Percentiles rank a stretch among this genome's conserved stretches.
Conservation (phyloP, 1,139 yeast species). For the Nakaseomyces uthaithaninus region DNA sequence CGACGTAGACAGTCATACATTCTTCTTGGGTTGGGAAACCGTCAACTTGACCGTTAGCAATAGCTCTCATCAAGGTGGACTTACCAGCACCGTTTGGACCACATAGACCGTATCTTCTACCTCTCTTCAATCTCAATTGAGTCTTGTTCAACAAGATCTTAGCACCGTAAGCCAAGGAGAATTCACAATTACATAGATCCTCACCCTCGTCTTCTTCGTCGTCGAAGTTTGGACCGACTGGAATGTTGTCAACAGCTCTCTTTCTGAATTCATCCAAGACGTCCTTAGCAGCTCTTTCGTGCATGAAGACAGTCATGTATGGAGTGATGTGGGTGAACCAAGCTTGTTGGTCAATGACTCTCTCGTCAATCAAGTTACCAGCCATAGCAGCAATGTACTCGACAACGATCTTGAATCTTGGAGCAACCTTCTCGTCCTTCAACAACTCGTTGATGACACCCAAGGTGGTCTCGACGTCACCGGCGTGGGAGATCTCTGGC, state of each 20-base stretch:
- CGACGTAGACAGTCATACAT: slow-evolving; percentile 98
- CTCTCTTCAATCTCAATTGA: slow-evolving; percentile 98
- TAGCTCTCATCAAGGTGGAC: slow-evolving; percentile 98
- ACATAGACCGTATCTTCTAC: slow-evolving; percentile 99
- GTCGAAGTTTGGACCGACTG: slow-evolving; percentile 89
- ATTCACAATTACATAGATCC: slow-evolving; percentile 99
- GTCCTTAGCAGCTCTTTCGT: slow-evolving; percentile 85
- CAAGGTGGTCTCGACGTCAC: slow-evolving; percentile 85
- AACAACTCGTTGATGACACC: slow-evolving; percentile 70
- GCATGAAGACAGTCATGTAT: slow-evolving; percentile 91
- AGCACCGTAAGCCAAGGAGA: slow-evolving; percentile 99
- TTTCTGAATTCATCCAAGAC: slow-evolving; percentile 91
- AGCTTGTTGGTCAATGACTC: slow-evolving; percentile 84
- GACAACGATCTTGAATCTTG: slow-evolving; percentile 71
- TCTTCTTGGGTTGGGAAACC: slow-evolving; percentile 99
- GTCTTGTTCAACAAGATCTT: slow-evolving; percentile 99
- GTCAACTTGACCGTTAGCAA: slow-evolving; percentile 99
- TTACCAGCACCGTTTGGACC: slow-evolving; percentile 99
- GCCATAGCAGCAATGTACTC: slow-evolving; percentile 90
- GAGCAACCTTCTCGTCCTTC: slow-evolving; percentile 53
- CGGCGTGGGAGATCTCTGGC: slow-evolving; percentile 97
- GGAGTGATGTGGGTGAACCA: slow-evolving; percentile 88
- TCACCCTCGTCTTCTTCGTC: slow-evolving; percentile 99
- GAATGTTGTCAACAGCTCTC: slow-evolving; percentile 95
- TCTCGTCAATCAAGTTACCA: slow-evolving; percentile 98